A percentile compares a stretch with the other conserved stretches of the same genome.
Evolutionary conservation across 208 protist genomes (phyloP).

Genomic region (Trypanosomatidae sp.): DNA sequence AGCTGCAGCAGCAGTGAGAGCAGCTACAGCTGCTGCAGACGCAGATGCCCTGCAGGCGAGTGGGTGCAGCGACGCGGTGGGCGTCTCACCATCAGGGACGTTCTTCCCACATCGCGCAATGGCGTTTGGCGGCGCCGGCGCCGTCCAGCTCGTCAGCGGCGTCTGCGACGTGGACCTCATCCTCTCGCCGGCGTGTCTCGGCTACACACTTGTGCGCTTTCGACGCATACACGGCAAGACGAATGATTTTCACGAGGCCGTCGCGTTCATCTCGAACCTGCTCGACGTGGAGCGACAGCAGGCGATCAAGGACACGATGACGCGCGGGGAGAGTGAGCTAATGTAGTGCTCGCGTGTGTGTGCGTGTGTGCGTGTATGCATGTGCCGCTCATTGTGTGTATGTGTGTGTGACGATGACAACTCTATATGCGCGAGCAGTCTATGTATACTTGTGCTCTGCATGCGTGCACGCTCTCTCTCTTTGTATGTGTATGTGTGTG

Average conservation of each 20-base stretch:
- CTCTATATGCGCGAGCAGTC: no score
- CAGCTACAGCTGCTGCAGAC: not conserved
- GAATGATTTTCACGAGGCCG: conserved; percentile 74
- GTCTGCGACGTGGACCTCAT: conserved; percentile 75
- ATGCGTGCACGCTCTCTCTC: no score
- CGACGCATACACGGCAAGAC: conserved; percentile 74
- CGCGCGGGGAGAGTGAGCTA: conserved; percentile 76
- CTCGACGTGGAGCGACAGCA: conserved; percentile 65
- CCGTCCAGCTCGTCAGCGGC: conserved; percentile 25
- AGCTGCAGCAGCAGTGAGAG: not conserved
- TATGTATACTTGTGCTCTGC: no score
- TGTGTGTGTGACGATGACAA: no score
- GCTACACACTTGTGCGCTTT: conserved; percentile 71
- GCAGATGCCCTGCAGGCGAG: not conserved
- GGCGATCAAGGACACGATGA: conserved; percentile 69
- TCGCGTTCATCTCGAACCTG: conserved; percentile 61
- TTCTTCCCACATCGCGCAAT: conserved; percentile 30
- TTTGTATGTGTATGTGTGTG: no score
- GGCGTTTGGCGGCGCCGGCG: conserved; percentile 26
- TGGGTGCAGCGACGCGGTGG: not conserved
- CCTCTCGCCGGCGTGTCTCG: conserved; percentile 45
- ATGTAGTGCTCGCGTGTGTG: no score
- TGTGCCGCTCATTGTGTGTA: no score
- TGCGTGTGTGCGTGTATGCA: no score
- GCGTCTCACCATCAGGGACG: not conserved